phyloP scores from a whole-genome alignment of 306 rosid species.

The Lotus japonicus region DNA sequence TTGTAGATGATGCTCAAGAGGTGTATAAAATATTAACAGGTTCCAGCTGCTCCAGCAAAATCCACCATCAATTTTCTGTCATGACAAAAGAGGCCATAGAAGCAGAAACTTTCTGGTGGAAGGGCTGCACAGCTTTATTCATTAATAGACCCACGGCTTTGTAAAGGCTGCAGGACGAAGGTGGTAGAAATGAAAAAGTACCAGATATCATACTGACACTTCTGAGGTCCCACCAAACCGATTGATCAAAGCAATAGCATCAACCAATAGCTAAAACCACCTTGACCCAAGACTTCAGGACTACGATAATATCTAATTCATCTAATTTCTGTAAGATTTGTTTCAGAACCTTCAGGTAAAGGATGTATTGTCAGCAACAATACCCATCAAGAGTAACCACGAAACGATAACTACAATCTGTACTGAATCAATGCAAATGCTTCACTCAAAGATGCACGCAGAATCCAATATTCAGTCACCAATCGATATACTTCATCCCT shows the following conservation, averaged over 20 bases:
- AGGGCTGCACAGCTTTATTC: constrained; percentile 68
- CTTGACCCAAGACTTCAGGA: constrained; percentile 33
- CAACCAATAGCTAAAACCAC: constrained; percentile 26
- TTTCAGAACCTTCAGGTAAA: constrained; percentile 39
- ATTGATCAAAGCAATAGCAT: constrained; percentile 34
- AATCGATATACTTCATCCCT: constrained; percentile 49
- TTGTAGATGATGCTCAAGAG: constrained; percentile 35
- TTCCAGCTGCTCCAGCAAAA: constrained; percentile 48
- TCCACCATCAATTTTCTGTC: constrained; percentile 70
- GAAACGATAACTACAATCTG: constrained; percentile 33
- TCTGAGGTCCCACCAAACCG: constrained; percentile 28
- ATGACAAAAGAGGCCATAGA: constrained; percentile 43
- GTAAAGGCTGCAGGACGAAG: constrained; percentile 29
- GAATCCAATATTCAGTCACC: constrained; percentile 42
- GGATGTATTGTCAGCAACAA: constrained; percentile 29
- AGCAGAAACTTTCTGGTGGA: constrained; percentile 61
- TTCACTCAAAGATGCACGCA: constrained; percentile 49
- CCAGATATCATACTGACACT: constrained; percentile 57
- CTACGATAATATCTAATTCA: constrained; percentile 46
- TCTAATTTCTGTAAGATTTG: constrained; percentile 34
- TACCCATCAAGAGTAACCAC: constrained; percentile 44
- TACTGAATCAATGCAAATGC: constrained; percentile 42
- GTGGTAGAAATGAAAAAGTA: constrained; percentile 38
- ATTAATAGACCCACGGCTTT: constrained; percentile 39
- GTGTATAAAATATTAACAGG: constrained; percentile 40